Conservation (phyloP, 1,284 basidiomycete species). For the Tilletia indica region DNA sequence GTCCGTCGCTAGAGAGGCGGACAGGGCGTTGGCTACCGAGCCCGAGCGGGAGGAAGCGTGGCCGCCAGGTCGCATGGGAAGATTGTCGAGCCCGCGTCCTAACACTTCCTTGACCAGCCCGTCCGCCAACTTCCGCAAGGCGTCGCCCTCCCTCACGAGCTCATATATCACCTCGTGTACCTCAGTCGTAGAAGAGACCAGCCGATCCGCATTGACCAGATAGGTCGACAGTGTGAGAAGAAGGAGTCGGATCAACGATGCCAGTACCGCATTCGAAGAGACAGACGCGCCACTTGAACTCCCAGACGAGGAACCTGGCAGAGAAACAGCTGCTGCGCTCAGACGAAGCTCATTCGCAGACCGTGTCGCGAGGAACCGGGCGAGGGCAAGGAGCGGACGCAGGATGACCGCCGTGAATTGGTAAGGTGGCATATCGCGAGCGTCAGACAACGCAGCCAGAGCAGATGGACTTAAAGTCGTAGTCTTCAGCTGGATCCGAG, state of each 20-base stretch:
- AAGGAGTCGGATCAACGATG: constrained; percentile 10
- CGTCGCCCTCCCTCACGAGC: constrained; percentile 1
- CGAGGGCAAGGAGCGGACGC: background rate
- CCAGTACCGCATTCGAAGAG: background rate
- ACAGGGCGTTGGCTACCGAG: background rate
- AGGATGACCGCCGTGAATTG: background rate
- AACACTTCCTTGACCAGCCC: background rate
- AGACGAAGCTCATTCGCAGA: constrained; percentile 2
- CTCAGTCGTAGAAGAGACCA: constrained; percentile 7
- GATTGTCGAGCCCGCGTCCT: background rate
- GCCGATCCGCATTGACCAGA: constrained; percentile 12
- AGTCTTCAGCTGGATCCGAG: background rate
- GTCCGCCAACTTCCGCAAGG: constrained; percentile 7
- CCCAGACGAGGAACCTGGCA: background rate
- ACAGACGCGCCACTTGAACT: background rate
- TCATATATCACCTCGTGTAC: constrained; percentile 17
- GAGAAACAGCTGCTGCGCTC: background rate
- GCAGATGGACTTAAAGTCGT: background rate
- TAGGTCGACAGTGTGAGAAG: constrained; percentile 7
- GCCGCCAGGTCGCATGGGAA: background rate
- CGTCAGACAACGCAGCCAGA: background rate
- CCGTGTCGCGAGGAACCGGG: background rate
- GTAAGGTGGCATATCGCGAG: background rate
- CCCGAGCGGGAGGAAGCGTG: background rate
- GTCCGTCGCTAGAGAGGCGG: background rate